Conservation (phyloP, 2,329 filamentous ascomycete genomes). For the Diaporthe eres region DNA sequence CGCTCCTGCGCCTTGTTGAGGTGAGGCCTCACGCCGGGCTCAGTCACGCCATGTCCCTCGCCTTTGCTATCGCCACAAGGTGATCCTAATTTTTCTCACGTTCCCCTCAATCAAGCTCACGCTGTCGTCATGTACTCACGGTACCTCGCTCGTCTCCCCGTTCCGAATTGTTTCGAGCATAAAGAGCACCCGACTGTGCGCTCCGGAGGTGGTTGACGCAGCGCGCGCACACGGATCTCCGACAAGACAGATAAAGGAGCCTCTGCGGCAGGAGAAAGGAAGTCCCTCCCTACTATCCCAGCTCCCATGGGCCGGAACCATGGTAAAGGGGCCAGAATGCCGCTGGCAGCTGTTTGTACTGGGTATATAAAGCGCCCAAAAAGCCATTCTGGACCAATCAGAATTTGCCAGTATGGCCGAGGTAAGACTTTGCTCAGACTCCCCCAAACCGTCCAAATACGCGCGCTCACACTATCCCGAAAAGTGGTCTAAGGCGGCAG, state of each 20-base stretch:
- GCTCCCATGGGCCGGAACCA: no score
- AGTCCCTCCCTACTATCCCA: no score
- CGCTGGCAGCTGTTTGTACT: no score
- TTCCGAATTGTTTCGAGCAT: neutral
- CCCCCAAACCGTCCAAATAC: neutral
- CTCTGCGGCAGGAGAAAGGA: neutral
- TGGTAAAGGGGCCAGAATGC: no score
- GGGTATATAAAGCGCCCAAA: neutral
- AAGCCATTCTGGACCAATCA: slow-evolving; percentile 30
- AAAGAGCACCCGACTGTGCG: neutral
- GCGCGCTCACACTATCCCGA: slow-evolving; percentile 32
- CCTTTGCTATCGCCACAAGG: neutral
- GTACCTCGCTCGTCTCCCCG: neutral
- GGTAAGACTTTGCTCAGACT: slow-evolving; percentile 21
- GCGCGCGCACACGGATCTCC: neutral
- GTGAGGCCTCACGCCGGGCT: neutral
- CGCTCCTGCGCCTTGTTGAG: neutral
- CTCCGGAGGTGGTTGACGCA: neutral
- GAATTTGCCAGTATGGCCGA: slow-evolving; percentile 40
- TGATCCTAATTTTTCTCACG: neutral
- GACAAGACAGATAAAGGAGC: neutral
- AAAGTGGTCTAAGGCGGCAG: slow-evolving; percentile 40
- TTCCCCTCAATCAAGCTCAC: neutral
- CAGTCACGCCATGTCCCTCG: neutral
- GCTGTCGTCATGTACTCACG: neutral